Evolutionary conservation across 768 basidiomycete genomes (phyloP).

Genomic region (Lactifluus volemus): DNA sequence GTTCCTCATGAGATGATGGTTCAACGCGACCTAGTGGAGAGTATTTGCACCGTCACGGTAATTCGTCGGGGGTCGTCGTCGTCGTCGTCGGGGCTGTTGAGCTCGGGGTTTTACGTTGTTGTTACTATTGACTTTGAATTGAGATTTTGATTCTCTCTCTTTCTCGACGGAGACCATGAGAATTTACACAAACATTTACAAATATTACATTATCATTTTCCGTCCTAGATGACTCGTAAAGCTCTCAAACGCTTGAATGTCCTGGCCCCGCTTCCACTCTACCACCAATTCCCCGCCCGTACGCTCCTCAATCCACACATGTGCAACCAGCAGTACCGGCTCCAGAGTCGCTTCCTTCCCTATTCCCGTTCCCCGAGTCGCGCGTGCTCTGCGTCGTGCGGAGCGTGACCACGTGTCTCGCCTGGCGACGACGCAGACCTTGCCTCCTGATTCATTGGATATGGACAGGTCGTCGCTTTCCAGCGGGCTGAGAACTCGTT

Average conservation of each 20-base stretch:
- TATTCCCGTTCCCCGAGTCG: not conserved
- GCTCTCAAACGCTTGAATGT: conserved; percentile 53
- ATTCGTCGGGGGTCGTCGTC: not conserved
- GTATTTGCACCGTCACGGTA: conserved; percentile 3
- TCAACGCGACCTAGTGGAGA: not conserved
- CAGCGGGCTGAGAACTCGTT: conserved; percentile 29
- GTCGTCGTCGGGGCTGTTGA: not conserved
- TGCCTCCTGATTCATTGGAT: not conserved
- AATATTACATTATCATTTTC: conserved; percentile 29
- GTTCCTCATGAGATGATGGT: conserved; percentile 31
- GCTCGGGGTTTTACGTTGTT: not conserved
- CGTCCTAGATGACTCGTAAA: conserved; percentile 57
- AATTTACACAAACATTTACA: conserved; percentile 6
- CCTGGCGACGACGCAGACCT: conserved; percentile 5
- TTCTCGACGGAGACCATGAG: not conserved
- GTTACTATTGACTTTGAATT: not conserved
- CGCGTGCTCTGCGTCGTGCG: conserved; percentile 39
- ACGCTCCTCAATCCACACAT: conserved; percentile 21
- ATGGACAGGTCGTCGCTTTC: conserved; percentile 22
- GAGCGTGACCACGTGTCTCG: conserved; percentile 63
- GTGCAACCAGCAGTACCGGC: conserved; percentile 16
- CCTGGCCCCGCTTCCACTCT: conserved; percentile 55
- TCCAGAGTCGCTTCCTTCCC: not conserved
- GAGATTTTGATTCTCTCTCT: not conserved
- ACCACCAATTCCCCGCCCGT: conserved; percentile 31